These are phyloP conservation scores for Lagenaria siceraria DNA, from an alignment of 306 rosid species.

Conservation along the genomic window DNA sequence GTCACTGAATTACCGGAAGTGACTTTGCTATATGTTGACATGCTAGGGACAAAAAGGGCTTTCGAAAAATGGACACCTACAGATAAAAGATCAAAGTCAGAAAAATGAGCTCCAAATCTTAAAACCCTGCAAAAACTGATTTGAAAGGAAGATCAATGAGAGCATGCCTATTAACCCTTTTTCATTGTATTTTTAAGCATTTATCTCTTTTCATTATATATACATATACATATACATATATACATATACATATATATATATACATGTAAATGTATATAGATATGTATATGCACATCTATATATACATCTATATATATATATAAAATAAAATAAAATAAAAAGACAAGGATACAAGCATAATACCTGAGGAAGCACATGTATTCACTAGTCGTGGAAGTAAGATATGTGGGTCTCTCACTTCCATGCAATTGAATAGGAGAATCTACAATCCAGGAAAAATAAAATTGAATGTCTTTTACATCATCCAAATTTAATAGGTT, in stretches of 20 bases:
- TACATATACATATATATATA: no score
- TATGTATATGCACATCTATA: no score
- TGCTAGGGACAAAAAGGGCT: slow-evolving; percentile 63
- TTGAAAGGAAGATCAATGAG: slow-evolving; percentile 7
- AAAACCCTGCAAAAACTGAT: not conserved
- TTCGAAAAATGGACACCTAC: slow-evolving; percentile 50
- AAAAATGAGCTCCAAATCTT: not conserved
- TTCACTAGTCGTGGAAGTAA: slow-evolving; percentile 52
- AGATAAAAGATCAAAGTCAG: not conserved
- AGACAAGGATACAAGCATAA: not conserved
- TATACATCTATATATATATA: no score
- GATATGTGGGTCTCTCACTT: slow-evolving; percentile 54
- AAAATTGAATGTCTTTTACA: not conserved
- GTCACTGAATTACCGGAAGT: slow-evolving; percentile 38
- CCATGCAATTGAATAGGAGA: slow-evolving; percentile 79
- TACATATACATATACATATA: no score
- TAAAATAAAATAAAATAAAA: not conserved
- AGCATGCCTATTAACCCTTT: not conserved
- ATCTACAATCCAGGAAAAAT: slow-evolving; percentile 31
- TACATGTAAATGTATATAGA: no score
- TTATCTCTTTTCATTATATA: no score
- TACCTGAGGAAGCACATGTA: slow-evolving; percentile 68
- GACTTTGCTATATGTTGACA: slow-evolving; percentile 55
- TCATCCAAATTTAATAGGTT: not conserved
- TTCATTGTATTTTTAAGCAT: no score